Evolutionary conservation across 371 early-diverging fungal species (phyloP).

Genomic region (Lichtheimia ornata): DNA sequence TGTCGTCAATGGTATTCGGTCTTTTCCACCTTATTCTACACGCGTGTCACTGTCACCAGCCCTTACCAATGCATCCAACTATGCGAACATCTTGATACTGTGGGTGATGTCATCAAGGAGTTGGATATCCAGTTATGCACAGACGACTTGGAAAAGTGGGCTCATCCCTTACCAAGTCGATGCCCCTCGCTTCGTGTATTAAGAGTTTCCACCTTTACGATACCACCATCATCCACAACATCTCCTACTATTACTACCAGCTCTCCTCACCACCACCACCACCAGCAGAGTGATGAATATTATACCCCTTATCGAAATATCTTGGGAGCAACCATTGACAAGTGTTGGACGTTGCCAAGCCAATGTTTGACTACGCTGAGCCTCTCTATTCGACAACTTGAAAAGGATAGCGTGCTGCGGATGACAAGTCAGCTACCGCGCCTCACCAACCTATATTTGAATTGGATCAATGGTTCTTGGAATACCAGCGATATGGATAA

Average conservation of each 20-base stretch:
- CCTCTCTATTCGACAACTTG: constrained; percentile 6
- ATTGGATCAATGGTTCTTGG: constrained; percentile 12
- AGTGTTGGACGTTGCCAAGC: neutral
- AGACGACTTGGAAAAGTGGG: constrained; percentile 6
- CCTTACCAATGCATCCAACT: neutral
- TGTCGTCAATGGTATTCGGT: constrained; percentile 14
- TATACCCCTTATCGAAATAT: neutral
- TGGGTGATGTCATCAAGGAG: constrained; percentile 1
- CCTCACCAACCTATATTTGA: constrained; percentile 1
- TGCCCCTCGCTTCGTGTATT: constrained; percentile 4
- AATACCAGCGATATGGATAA: constrained; percentile 5
- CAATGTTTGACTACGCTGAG: neutral
- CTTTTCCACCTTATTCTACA: constrained; percentile 8
- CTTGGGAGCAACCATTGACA: neutral
- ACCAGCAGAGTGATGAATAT: neutral
- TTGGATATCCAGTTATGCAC: constrained; percentile 5
- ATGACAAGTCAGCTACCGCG: constrained; percentile 2
- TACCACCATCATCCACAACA: neutral
- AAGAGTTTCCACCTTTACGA: neutral
- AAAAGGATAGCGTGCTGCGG: neutral
- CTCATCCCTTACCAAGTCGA: neutral
- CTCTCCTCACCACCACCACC: no score
- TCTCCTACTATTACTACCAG: neutral
- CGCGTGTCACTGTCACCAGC: neutral
- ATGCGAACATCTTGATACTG: neutral